Base-by-base conservation (phyloP, 2,329 filamentous ascomycete genomes). In the Paecilomyces variotii region DNA sequence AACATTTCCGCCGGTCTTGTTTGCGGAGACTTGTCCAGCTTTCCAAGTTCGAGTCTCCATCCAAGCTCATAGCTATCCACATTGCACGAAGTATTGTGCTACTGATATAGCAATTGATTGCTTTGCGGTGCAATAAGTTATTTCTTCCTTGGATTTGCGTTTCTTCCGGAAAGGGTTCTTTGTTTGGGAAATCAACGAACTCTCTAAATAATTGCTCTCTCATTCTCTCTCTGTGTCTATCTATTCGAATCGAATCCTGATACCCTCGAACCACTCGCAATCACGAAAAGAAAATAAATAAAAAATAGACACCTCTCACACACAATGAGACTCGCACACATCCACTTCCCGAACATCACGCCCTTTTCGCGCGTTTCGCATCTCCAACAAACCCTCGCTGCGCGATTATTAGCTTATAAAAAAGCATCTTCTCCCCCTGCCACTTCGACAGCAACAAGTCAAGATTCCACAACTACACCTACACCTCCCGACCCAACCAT, bases 401-500 rank as follows among this genome's bases (percentile, higher is more conserved):
- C 74, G 24, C 76, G 77, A 35, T 80, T 87, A 60, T 83, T 90
- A 53, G 74, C 82, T 28, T 79, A 84, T 72, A 90, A 89, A 72
- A 78, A 79, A 53, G 70, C 76, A 62, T 58, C 58, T 19, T 57
- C 60, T 55, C 59, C 55, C 55, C 35, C 64, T 34, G 61, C 60
- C 56, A 66, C 67, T 32, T 60, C 64, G 54, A 65, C 68, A 53
- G 64, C 68, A n/a, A 56, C 62, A 19, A 19, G 19, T 19, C 19
- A 19, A 19, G 19, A 19, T 26, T 65, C 67, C 53, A 55, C 60
- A 59, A 57, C 65, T n/a, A 64, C 72, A 1, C 11, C 50, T 26
- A 9, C 63, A 76, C 3, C 81, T 7, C 88, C 88, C 0, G 77
- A 79, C 12, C 89, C 91, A 27, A 85, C 84, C 32, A 80, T 97